Conservation (phyloP, 208 protist genomes). For the Leishmania tropica region DNA sequence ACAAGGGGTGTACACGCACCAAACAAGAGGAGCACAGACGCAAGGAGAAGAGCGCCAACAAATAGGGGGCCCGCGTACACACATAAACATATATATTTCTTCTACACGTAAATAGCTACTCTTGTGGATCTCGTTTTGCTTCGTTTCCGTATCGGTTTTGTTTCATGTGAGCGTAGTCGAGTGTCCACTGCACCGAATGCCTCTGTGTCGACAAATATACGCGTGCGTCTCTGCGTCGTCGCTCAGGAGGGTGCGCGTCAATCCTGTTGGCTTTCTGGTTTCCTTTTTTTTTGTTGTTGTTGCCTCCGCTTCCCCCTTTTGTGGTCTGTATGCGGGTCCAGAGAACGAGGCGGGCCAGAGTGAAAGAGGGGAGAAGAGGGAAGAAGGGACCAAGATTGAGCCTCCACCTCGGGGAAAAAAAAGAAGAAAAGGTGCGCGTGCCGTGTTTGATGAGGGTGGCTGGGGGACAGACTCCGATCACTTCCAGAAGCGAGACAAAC, state of each 20-base stretch:
- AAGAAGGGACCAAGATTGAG: background rate
- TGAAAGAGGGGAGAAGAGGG: background rate
- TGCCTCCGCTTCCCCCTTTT: background rate
- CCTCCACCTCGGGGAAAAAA: background rate
- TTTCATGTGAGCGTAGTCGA: background rate
- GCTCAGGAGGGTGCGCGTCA: background rate
- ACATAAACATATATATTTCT: background rate
- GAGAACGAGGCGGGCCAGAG: background rate
- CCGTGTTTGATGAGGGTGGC: background rate
- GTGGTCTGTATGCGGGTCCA: background rate
- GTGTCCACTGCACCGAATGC: background rate
- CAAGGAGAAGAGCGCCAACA: background rate
- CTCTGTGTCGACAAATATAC: background rate
- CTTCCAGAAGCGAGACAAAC: background rate
- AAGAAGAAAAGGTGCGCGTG: background rate
- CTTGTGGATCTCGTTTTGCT: background rate
- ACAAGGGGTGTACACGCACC: background rate
- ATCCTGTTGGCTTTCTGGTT: background rate
- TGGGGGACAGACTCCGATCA: background rate
- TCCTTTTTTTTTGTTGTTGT: background rate
- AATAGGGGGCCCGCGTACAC: background rate
- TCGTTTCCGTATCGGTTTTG: background rate
- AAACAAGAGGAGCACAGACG: background rate
- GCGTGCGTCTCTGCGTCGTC: background rate
- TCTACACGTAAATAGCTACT: background rate